Base-by-base conservation (phyloP, 2,329 filamentous ascomycete genomes). In the Fusarium bactridioides region DNA sequence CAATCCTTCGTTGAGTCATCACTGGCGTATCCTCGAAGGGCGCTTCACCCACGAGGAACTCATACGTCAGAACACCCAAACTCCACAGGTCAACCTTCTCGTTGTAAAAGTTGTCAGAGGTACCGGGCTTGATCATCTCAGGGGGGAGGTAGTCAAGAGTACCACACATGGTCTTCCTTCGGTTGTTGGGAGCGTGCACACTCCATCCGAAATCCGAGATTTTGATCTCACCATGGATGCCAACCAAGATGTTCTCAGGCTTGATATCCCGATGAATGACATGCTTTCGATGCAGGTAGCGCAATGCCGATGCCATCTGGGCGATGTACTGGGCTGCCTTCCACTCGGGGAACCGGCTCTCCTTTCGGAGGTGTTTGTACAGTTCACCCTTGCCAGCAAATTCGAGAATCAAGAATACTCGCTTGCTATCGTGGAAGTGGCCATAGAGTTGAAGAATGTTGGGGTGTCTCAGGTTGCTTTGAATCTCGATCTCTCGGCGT, bases 181-280 rank as follows among this genome's bases (percentile, higher is more conserved):
- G 87, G 84, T 95, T 97, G 83, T 97, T 98, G 33, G 96, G 96
- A 10, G 96, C 96, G 82, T 99, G 96, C 8, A 98, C 96, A 80
- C 93, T 97, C 96, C 96, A 99, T 55, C 96, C 95, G 79, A 98
- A 99, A 82, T 99, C 96, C 9, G 94, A 97, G 79, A 99, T 95
- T 83, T 99, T 99, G 84, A 99, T 95, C 86, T 99, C 96, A 74
- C 95, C 96, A 80, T 98, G 95, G 67, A 98, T 94, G 19, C 95
- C 95, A 35, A 98, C 92, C 27, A 98, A 88, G 73, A 98, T 98
- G 79, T 98, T 98, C 83, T 98, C 95, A 5, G 95, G 95, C 86
- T 98, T 98, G 84, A 98, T 98, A 78, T 98, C 95, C 66, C 95
- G 89, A 83, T 98, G 95, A 85, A 98, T 98, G 76, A 98, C 93